Percentiles rank a stretch among this genome's conserved stretches.
phyloP scores from a whole-genome alignment of 2,329 filamentous ascomycete species.

The Cyclaneusma minus region DNA sequence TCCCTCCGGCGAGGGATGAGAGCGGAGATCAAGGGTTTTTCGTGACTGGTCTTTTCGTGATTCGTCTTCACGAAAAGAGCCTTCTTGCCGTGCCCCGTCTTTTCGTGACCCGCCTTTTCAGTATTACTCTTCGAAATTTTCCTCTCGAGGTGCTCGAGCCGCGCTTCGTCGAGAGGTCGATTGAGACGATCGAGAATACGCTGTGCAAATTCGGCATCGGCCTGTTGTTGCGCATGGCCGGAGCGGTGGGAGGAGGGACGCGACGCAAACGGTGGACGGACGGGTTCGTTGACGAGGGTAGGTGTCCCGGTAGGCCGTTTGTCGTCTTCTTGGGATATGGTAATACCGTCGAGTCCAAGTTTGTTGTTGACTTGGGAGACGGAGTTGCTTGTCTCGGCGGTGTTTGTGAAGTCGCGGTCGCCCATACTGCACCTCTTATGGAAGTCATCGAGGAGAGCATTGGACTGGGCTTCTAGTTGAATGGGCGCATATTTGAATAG shows the following conservation, averaged over 20 bases:
- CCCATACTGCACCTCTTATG: slow-evolving; percentile 3
- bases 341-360: slow-evolving; percentile 3
- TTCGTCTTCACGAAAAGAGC: too few relatives aligned
- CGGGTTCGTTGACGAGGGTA: slow-evolving; percentile 1
- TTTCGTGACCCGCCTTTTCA: slow-evolving; percentile 4
- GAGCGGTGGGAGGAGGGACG: slow-evolving; percentile 44
- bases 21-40: slow-evolving; percentile 3
- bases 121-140: slow-evolving; percentile 5
- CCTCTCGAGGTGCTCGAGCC: slow-evolving; percentile 8
- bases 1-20: slow-evolving; percentile 30
- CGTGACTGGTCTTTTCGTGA: too few relatives aligned
- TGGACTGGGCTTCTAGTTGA: slow-evolving; percentile 7
- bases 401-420: slow-evolving; percentile 3
- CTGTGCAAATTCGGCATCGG: slow-evolving; percentile 20
- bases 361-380: slow-evolving; percentile 6
- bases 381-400: slow-evolving; percentile 4
- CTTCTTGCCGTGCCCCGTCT: too few relatives aligned
- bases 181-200: slow-evolving; percentile 9
- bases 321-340: slow-evolving; percentile 3
- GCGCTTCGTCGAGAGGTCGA: slow-evolving; percentile 8
- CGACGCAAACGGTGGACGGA: slow-evolving; percentile 6
- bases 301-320: slow-evolving; percentile 4
- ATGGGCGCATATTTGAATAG: slow-evolving; percentile 10
- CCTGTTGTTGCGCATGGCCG: slow-evolving; percentile 38
- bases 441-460: slow-evolving; percentile 7